phyloP scores from a whole-genome alignment of 2,329 filamentous ascomycete genomes.

The Paecilomyces variotii region DNA sequence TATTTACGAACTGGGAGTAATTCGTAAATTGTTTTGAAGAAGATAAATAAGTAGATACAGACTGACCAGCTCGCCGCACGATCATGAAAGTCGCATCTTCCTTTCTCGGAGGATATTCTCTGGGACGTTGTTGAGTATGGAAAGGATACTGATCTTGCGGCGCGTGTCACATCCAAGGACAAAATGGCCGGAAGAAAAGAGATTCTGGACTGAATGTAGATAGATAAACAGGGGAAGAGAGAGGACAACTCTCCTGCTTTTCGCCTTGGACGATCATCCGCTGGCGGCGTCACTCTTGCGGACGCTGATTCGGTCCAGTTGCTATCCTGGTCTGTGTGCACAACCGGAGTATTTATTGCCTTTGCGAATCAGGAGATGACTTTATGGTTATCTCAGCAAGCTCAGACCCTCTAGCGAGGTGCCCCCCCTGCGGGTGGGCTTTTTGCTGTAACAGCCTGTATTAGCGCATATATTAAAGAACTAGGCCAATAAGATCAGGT shows the following conservation, averaged over 20 bases:
- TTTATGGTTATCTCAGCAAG: no score
- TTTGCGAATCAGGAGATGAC: no score
- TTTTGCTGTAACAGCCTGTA: no score
- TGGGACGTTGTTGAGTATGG: neutral
- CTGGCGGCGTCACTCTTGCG: constrained; percentile 3
- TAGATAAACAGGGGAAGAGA: neutral
- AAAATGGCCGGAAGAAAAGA: neutral
- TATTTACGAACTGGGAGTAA: neutral
- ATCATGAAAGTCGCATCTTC: neutral
- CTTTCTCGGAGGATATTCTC: neutral
- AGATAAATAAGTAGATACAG: neutral
- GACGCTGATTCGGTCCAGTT: neutral
- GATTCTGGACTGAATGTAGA: neutral
- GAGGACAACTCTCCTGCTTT: neutral
- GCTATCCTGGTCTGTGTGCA: constrained; percentile 10
- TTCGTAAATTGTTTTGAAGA: neutral
- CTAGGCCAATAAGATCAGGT: no score
- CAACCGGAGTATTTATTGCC: constrained; percentile 3
- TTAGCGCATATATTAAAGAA: no score
- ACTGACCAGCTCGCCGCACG: neutral
- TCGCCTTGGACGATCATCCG: neutral
- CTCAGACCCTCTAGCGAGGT: no score
- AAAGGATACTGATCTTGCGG: neutral
- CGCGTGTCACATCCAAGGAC: neutral
- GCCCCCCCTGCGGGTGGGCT: no score